phyloP scores from a whole-genome alignment of 208 protist species.

The Acanthamoeba divionensis region DNA sequence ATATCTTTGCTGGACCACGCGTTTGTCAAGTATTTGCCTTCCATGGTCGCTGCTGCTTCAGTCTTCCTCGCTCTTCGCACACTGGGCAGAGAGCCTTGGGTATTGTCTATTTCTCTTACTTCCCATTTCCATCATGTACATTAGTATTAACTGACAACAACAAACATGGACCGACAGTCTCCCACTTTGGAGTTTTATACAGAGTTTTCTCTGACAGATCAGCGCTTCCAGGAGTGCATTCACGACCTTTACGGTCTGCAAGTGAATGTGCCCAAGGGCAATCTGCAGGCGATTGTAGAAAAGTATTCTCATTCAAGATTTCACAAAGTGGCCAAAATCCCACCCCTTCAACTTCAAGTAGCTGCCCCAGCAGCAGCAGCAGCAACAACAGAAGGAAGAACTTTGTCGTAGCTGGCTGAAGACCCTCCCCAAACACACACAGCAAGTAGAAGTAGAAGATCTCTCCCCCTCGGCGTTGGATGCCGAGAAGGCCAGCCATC shows the following conservation, averaged over 20 bases:
- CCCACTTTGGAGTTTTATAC: conserved; percentile 41
- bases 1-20: conserved; percentile 65
- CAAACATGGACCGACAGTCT: neutral
- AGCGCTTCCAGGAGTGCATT: conserved; percentile 47
- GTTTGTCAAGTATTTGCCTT: conserved; percentile 68
- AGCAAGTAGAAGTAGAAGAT: too few species aligned
- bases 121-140: neutral
- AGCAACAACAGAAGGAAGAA: too few species aligned
- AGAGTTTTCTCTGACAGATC: neutral
- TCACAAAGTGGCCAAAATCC: neutral
- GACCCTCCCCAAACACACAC: too few species aligned
- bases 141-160: too few species aligned
- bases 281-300: neutral
- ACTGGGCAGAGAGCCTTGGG: conserved; percentile 7
- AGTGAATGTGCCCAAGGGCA: neutral
- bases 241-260: conserved; percentile 3
- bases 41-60: conserved; percentile 68
- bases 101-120: neutral
- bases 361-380: too few species aligned
- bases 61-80: conserved; percentile 61
- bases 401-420: too few species aligned
- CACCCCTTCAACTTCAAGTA: too few species aligned
- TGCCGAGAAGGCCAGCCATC: too few species aligned
- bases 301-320: conserved; percentile 39
- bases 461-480: too few species aligned